Evolutionary conservation across 352 stramenopile species (phyloP), one percentile per base, ranked within the genome.

Genomic region (Globisporangium spiculum): DNA sequence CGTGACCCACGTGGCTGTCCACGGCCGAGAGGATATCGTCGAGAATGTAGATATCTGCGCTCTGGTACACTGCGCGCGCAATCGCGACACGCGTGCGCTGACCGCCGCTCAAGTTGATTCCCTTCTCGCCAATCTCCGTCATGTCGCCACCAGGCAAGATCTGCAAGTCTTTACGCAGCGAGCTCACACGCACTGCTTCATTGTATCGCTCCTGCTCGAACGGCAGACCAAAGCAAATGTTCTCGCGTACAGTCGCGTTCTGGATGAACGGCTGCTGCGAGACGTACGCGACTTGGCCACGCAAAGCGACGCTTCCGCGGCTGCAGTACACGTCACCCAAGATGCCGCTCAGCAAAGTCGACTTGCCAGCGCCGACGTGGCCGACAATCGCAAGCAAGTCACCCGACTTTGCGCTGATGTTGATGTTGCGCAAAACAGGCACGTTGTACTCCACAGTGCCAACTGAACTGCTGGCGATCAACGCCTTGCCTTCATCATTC

Each of bases 101-200:
- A 5, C 98, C 98, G 16, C 97, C 97, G 38, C 83, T 98, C 5
- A 99, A 77, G 72, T 98, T 99, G 54, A 99, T 97, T 1, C 98
- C 98, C 68, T 98, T 98, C 80, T 99, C 97, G 8, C 97, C 98
- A 57, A 99, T 99, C 77, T 99, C 97, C 0, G 97, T 99, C 68
- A 76, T 66, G 75, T 99, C 97, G 20, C 97, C 97, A 30, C 86
- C 86, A 5, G 95, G 88, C 34, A 99, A 75, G 50, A 98, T 84
- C 50, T 77, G 75, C 30, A 99, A 70, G 69, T 99, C 97, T 59
- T 93, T 86, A 20, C 78, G 73, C 26, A 98, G 78, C 38, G 74
- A 74, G 52, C 96, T 78, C 46, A 94, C 84, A 48, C 81, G 74
- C 66, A 96, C 61, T 0, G 76, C 76, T 55, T 80, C 71, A 7